Base-by-base conservation (phyloP, 2,329 filamentous ascomycete species). In the Aspergillus oerlinghausenensis region DNA sequence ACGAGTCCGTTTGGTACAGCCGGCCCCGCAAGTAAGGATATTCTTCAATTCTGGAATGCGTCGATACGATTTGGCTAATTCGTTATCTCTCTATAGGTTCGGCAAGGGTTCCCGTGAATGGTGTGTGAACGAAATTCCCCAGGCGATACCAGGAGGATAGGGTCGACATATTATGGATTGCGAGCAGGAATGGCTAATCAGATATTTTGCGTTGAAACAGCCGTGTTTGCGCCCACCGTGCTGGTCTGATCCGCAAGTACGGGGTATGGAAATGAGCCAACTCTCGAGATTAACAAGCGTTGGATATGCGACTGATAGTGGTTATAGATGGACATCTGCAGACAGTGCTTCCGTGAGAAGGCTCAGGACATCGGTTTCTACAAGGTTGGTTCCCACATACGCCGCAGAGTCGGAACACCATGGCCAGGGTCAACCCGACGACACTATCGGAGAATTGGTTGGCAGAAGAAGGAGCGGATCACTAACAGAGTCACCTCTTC, bases 211-310 rank as follows among this genome's bases (percentile, higher is more conserved):
- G 51, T 59, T 54, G 52, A 58, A 50, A 58, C 54, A 90, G 87
- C 84, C 88, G 87, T 75, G 87, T 89, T 77, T 90, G 87, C 90
- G 91, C 92, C 77, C 93, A 99, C 89, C 88, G 86, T 77, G 93
- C 94, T 75, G 94, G 94, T 95, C 88, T 99, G 71, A 96, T 99
- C 87, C 92, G 94, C 85, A 99, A 99, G 85, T 99, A 99, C 84
- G 93, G 94, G 75, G 72, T 75, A 73, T 70, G 71, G 57, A 63
- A 55, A 65, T 8, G 5, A 47, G 23, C 4, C 21, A 21, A 19
- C 9, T 23, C 40, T 54, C 26, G 42, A 28, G 25, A 35, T 49
- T n/a, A 6, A 19, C 25, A 21, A 10, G 25, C 49, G 47, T 50
- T 49, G 54, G 52, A 21, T 45, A 43, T 56, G 59, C 61, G 42